Evolutionary conservation across 371 early-diverging fungal genomes (phyloP).

Genomic region (Haplosporangium sp.): DNA sequence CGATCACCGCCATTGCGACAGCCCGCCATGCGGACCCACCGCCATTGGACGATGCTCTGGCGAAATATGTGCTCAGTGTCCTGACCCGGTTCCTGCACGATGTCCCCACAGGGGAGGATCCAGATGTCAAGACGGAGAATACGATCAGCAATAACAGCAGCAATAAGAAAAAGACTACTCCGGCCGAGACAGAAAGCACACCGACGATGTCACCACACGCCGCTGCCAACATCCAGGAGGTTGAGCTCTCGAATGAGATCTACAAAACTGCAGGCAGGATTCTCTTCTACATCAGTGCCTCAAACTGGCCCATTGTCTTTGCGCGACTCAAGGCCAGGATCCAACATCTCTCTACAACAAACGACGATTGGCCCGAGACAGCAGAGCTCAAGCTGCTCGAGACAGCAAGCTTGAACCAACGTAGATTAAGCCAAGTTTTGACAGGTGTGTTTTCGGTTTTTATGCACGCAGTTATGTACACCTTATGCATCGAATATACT

Average conservation of each 20-base stretch:
- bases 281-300: conserved; percentile 81
- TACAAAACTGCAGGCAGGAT: conserved; percentile 80
- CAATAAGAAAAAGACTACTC: conserved; percentile 27
- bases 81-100: conserved; percentile 75
- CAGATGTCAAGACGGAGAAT: conserved; percentile 51
- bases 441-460: conserved; percentile 59
- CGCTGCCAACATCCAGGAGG: conserved; percentile 27
- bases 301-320: conserved; percentile 85
- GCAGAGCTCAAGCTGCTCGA: conserved; percentile 83
- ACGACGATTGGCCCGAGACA: conserved; percentile 77
- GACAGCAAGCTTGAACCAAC: conserved; percentile 79
- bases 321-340: conserved; percentile 72
- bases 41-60: conserved; percentile 77
- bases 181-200: conserved; percentile 23
- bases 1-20: conserved; percentile 26
- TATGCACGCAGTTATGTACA: neutral
- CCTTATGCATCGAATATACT: neutral
- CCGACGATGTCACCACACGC: conserved; percentile 15
- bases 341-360: conserved; percentile 64
- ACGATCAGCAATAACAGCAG: conserved; percentile 36
- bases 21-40: conserved; percentile 75
- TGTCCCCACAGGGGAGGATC: conserved; percentile 49
- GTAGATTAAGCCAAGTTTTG: conserved; percentile 73
- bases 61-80: conserved; percentile 71
- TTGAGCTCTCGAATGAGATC: conserved; percentile 68